These are phyloP conservation scores for Cordyceps farinosa DNA, from an alignment of 2,329 filamentous ascomycete genomes.

Conservation along the genomic window DNA sequence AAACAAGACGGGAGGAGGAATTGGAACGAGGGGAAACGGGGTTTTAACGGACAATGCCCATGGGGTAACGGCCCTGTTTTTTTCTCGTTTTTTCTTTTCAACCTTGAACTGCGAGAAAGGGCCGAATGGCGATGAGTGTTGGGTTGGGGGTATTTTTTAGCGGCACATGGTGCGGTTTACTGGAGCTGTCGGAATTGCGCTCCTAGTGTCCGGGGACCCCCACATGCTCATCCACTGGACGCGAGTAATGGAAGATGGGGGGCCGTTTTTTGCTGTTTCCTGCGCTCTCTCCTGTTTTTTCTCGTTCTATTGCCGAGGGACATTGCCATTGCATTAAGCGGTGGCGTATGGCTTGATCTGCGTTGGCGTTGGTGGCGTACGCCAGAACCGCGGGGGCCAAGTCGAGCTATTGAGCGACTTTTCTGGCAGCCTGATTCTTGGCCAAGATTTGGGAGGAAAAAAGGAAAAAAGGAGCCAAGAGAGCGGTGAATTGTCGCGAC, in stretches of 20 bases:
- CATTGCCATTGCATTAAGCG: background rate
- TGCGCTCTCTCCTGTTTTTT: background rate
- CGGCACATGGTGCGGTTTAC: background rate
- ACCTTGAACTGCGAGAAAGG: background rate
- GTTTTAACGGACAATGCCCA: background rate
- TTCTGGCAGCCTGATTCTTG: background rate
- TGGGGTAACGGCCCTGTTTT: background rate
- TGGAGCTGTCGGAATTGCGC: conserved; percentile 6
- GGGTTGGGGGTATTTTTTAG: background rate
- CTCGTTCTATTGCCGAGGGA: background rate
- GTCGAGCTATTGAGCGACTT: background rate
- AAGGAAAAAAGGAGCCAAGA: background rate
- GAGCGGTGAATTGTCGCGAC: background rate
- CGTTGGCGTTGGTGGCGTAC: background rate
- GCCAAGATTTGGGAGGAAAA: background rate
- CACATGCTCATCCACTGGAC: conserved; percentile 1
- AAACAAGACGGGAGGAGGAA: background rate
- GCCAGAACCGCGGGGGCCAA: background rate
- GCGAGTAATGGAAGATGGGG: conserved; percentile 14
- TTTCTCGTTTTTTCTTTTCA: background rate
- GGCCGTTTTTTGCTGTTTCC: background rate
- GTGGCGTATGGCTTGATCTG: conserved; percentile 7
- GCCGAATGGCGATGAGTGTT: background rate
- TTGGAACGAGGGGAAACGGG: background rate
- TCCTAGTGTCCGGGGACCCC: background rate